Evolutionary conservation across 2,329 filamentous ascomycete genomes (phyloP).

Genomic region (Phaeosphaeriaceae sp.): DNA sequence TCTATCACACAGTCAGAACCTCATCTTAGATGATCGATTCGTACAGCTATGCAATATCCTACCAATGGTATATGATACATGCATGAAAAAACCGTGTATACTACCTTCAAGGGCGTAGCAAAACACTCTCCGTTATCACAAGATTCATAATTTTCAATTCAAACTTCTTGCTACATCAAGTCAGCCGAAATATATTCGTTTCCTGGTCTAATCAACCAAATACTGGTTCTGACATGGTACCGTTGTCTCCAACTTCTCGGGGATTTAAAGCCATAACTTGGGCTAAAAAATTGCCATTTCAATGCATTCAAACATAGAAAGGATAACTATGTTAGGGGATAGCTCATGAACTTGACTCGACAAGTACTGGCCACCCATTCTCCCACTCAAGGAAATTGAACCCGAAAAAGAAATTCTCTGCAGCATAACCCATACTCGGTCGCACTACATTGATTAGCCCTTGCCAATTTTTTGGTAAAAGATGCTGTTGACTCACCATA

Average conservation of each 20-base stretch:
- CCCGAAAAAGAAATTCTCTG: conserved; percentile 36
- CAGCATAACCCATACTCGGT: conserved; percentile 30
- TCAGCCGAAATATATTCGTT: neutral
- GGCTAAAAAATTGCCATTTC: too few relatives aligned
- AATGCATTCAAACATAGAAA: too few relatives aligned
- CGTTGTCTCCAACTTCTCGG: neutral
- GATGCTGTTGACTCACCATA: conserved; percentile 4
- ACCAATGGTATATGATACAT: too few relatives aligned
- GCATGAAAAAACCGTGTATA: too few relatives aligned
- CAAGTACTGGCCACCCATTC: conserved; percentile 35
- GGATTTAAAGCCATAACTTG: neutral
- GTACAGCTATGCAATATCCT: too few relatives aligned
- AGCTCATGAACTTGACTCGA: neutral
- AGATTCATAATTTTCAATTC: too few relatives aligned
- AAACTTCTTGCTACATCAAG: too few relatives aligned
- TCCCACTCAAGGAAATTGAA: conserved; percentile 40
- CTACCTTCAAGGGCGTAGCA: too few relatives aligned
- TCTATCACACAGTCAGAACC: too few relatives aligned
- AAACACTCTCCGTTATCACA: too few relatives aligned
- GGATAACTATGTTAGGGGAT: neutral
- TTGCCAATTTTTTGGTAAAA: neutral
- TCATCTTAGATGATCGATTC: too few relatives aligned
- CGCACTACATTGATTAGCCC: conserved; percentile 17
- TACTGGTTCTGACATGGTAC: neutral
- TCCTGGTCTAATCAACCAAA: neutral